phyloP scores from a whole-genome alignment of 495 filamentous ascomycete species.

The Podospora conica region DNA sequence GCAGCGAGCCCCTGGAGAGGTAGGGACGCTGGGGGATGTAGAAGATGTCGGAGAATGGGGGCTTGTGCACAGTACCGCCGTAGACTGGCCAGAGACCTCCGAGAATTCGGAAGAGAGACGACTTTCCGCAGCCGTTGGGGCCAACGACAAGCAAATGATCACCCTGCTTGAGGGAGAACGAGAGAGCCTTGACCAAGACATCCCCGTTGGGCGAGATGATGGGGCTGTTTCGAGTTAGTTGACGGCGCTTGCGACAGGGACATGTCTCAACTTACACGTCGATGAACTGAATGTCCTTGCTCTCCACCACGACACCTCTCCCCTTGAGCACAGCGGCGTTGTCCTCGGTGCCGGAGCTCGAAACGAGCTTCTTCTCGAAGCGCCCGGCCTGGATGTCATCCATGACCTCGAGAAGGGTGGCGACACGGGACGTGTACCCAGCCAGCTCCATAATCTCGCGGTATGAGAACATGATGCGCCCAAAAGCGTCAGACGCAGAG shows the following conservation, averaged over 20 bases:
- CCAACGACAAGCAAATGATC: constrained; percentile 93
- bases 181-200: constrained; percentile 73
- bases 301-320: constrained; percentile 70
- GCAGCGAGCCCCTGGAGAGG: constrained; percentile 76
- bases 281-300: constrained; percentile 76
- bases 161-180: constrained; percentile 76
- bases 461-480: constrained; percentile 96
- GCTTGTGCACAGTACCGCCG: constrained; percentile 85
- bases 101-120: constrained; percentile 88
- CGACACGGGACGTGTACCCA: constrained; percentile 89
- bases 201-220: constrained; percentile 97
- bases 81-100: constrained; percentile 99
- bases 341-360: constrained; percentile 69
- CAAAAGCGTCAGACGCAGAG: constrained; percentile 90
- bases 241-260: neutral
- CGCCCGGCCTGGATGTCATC: constrained; percentile 81
- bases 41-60: constrained; percentile 84
- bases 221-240: constrained; percentile 40
- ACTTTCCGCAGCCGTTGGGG: constrained; percentile 96
- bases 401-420: constrained; percentile 85
- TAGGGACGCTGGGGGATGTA: constrained; percentile 98
- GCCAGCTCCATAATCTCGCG: constrained; percentile 94
- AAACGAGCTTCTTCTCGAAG: constrained; percentile 94
- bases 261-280: constrained; percentile 50
- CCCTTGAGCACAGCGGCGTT: constrained; percentile 74